Percentiles rank a stretch among this genome's conserved stretches.
Conservation (phyloP, 495 filamentous ascomycete genomes). For the Bombardia bombarda region DNA sequence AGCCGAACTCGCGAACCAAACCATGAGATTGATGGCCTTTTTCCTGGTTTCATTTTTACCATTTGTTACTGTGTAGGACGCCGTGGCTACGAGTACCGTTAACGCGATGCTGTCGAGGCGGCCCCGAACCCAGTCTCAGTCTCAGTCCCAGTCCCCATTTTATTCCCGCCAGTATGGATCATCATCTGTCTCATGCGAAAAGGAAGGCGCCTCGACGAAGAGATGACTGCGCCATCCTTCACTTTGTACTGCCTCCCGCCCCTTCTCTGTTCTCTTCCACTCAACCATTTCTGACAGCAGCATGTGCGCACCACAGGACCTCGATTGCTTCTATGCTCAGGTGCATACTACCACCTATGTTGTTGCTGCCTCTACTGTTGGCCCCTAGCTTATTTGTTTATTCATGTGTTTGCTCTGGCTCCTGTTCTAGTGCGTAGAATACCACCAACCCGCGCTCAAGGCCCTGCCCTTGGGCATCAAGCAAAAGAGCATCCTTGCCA, state of each 20-base stretch:
- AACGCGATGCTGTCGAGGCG: too few relatives aligned
- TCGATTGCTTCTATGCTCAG: conserved; percentile 91
- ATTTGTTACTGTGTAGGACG: too few relatives aligned
- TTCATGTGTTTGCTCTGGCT: neutral
- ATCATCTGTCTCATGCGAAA: too few relatives aligned
- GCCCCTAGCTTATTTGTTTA: neutral
- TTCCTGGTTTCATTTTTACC: too few relatives aligned
- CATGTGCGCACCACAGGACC: conserved; percentile 50
- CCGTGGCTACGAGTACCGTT: too few relatives aligned
- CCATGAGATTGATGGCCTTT: too few relatives aligned
- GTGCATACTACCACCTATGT: too few relatives aligned
- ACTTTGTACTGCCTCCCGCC: conserved; percentile 55
- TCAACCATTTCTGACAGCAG: conserved; percentile 7
- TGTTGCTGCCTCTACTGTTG: conserved; percentile 18
- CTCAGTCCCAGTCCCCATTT: too few relatives aligned
- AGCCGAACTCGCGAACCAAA: too few relatives aligned
- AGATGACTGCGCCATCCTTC: conserved; percentile 66
- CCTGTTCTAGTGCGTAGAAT: conserved; percentile 50
- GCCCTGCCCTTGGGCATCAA: conserved; percentile 55
- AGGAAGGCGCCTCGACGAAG: conserved; percentile 39
- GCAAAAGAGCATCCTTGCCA: conserved; percentile 84
- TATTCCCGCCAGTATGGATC: too few relatives aligned
- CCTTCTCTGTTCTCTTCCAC: neutral
- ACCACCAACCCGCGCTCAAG: conserved; percentile 65
- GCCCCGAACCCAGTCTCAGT: too few relatives aligned